A percentile compares a stretch with the other conserved stretches of the same genome.
Evolutionary conservation across 345 rosid species (phyloP).

Genomic region (Linum tenue): DNA sequence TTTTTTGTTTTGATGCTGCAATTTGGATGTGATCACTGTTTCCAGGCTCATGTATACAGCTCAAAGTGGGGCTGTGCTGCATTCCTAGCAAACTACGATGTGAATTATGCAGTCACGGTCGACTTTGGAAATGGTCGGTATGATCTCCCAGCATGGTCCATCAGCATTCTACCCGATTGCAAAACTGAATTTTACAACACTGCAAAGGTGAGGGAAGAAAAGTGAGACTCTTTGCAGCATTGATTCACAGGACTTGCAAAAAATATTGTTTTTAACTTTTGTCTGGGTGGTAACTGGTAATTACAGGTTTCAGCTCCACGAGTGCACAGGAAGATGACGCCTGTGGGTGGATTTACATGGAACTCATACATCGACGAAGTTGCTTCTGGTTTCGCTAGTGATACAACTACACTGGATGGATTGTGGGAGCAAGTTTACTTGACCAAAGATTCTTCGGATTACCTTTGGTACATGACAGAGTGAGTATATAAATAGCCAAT

Average conservation of each 20-base stretch:
- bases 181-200: slow-evolving; percentile 34
- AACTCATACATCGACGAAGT: neutral
- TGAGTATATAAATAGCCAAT: slow-evolving; percentile 19
- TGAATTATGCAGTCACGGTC: slow-evolving; percentile 24
- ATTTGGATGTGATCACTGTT: neutral
- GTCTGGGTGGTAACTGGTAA: neutral
- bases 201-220: slow-evolving; percentile 23
- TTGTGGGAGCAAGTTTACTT: slow-evolving; percentile 30
- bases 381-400: neutral
- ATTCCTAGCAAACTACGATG: slow-evolving; percentile 40
- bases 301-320: slow-evolving; percentile 27
- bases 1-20: neutral
- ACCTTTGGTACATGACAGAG: slow-evolving; percentile 43
- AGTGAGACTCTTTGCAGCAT: slow-evolving; percentile 20
- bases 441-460: slow-evolving; percentile 38
- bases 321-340: slow-evolving; percentile 18
- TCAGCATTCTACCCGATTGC: slow-evolving; percentile 41
- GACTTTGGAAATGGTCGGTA: slow-evolving; percentile 26
- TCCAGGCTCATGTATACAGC: slow-evolving; percentile 36
- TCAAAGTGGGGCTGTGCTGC: slow-evolving; percentile 27
- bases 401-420: slow-evolving; percentile 26
- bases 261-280: slow-evolving; percentile 6
- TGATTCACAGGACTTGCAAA: slow-evolving; percentile 21
- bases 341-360: neutral
- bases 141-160: slow-evolving; percentile 41